Evolutionary conservation across 2,329 filamentous ascomycete species (phyloP), one percentile per base, ranked within the genome.

Genomic region (Aspergillus sp.): DNA sequence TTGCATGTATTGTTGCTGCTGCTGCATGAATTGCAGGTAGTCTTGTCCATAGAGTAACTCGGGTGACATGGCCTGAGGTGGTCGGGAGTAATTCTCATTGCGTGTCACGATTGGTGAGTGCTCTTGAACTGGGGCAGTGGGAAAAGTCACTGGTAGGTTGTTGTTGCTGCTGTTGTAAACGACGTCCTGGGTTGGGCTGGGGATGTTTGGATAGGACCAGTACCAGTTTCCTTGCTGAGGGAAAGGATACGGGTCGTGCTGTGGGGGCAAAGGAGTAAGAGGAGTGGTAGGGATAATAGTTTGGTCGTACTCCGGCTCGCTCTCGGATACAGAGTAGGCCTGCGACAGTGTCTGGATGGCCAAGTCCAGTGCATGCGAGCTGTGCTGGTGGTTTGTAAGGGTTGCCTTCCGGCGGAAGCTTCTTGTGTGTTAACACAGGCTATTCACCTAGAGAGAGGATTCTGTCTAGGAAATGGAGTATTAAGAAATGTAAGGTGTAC

Each of bases 401-500:
- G 73, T 76, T 6, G 73, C 76, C 61, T 76, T 76, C 55, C 73
- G 71, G 61, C 73, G 76, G 61, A 75, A 76, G 58, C 73, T 76
- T 56, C 11, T 11, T 31, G 27, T 31, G 3, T 31, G 27, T 31
- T 31, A 31, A 31, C 27, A 11, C 27, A 31, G 8, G 27, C 27
- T 11, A 2, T 11, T 8, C 11, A 31, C 27, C 27, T 8, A 31
- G 9, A 9, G 27, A 9, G 9, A 9, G 3, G 9, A 4, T 31
- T 7, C 8, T 5, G 46, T 11, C n/a, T 23, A 46, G 9, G 21
- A 44, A 21, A 52, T 7, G 27, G 23, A 51, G 40, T n/a, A 9
- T 21, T 45, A n/a, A 25, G 5, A 45, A 6, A 3, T 3, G 27
- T 25, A 11, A 19, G n/a, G 6, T 25, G 31, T 66, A 76, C 73